phyloP scores from a whole-genome alignment of 176 grass and related monocot genomes.

The Triticum urartu region DNA sequence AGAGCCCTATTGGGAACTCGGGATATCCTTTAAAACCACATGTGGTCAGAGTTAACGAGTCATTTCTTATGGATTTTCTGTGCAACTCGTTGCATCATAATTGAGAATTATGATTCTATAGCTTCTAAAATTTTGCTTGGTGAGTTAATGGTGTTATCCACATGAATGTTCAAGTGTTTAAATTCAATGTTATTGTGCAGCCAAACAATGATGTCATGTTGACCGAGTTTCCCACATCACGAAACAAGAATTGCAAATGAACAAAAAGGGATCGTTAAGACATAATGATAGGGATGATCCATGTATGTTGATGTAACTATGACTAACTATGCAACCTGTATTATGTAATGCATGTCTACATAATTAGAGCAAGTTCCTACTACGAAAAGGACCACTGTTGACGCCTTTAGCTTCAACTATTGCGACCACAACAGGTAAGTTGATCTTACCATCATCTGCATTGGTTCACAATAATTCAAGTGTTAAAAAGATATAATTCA shows the following conservation, averaged over 20 bases:
- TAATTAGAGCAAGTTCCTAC: constrained; percentile 68
- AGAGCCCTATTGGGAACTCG: neutral
- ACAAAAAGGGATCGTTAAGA: neutral
- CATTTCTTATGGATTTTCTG: neutral
- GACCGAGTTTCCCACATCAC: neutral
- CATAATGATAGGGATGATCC: neutral
- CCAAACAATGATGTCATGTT: neutral
- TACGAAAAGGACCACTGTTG: constrained; percentile 42
- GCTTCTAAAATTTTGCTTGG: neutral
- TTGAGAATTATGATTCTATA: neutral
- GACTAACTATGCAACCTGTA: neutral
- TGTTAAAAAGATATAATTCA: neutral
- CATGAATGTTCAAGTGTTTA: neutral
- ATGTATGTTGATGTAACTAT: neutral
- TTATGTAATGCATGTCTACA: constrained; percentile 57
- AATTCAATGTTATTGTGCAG: neutral
- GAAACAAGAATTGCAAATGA: neutral
- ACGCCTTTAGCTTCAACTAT: neutral
- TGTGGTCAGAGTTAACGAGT: neutral
- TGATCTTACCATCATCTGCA: neutral
- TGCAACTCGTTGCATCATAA: neutral
- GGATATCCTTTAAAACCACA: neutral
- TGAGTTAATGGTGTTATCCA: neutral
- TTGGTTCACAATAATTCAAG: neutral
- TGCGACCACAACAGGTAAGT: constrained; percentile 15